Percentiles rank a stretch among this genome's conserved stretches.
Evolutionary conservation across 768 basidiomycete genomes (phyloP).

Genomic region (Boletus reticuloceps): DNA sequence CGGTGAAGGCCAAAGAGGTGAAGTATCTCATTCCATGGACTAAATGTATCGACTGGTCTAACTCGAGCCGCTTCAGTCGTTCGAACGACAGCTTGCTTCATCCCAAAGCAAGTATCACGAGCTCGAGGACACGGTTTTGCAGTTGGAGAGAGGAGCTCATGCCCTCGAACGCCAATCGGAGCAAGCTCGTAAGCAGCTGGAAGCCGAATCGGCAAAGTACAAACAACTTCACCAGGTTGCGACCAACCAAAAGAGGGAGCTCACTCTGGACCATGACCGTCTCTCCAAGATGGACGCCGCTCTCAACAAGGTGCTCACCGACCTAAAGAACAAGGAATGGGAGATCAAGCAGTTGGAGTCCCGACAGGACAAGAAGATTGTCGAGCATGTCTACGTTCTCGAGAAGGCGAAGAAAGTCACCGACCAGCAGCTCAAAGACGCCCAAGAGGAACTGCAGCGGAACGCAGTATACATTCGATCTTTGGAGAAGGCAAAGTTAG

Average conservation of each 20-base stretch:
- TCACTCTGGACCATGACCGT: slow-evolving; percentile 63
- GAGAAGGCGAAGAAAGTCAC: slow-evolving; percentile 95
- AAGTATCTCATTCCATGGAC: slow-evolving; percentile 10
- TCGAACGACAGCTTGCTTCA: slow-evolving; percentile 73
- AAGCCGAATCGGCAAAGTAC: slow-evolving; percentile 69
- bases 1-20: slow-evolving; percentile 72
- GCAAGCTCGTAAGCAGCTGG: slow-evolving; percentile 65
- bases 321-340: slow-evolving; percentile 80
- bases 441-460: slow-evolving; percentile 73
- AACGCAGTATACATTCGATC: slow-evolving; percentile 77
- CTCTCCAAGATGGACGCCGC: slow-evolving; percentile 75
- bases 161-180: slow-evolving; percentile 74
- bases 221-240: slow-evolving; percentile 68
- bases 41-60: not conserved
- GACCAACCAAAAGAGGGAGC: slow-evolving; percentile 65
- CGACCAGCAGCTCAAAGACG: slow-evolving; percentile 83
- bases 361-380: slow-evolving; percentile 95
- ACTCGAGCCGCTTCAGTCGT: slow-evolving; percentile 43
- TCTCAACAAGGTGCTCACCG: slow-evolving; percentile 74
- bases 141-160: slow-evolving; percentile 80
- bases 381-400: slow-evolving; percentile 94
- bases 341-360: slow-evolving; percentile 84
- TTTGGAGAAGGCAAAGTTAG: slow-evolving; percentile 77
- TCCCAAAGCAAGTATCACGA: slow-evolving; percentile 77
- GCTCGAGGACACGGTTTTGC: slow-evolving; percentile 85